phyloP scores from a whole-genome alignment of 352 stramenopile species.

The Globisporangium polare region DNA sequence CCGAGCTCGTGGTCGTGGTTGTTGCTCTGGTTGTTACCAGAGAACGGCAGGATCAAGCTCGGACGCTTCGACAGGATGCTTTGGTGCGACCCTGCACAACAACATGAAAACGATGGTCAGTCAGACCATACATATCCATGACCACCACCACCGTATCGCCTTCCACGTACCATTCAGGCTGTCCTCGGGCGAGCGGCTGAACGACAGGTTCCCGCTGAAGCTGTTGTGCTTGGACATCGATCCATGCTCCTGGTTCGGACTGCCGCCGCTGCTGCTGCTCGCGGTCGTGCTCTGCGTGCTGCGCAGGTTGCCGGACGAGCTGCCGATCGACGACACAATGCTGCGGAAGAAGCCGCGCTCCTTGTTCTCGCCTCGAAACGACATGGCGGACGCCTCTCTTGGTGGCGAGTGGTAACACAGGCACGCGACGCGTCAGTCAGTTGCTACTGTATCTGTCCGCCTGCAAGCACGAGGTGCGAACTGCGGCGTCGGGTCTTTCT shows the following conservation, averaged over 20 bases:
- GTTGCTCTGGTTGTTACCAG: conserved; percentile 14
- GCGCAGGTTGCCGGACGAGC: conserved; percentile 25
- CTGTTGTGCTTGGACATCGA: conserved; percentile 60
- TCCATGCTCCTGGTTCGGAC: conserved; percentile 21
- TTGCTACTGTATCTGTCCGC: no score
- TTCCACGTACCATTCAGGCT: conserved; percentile 16
- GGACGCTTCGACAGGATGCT: conserved; percentile 67
- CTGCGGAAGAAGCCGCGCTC: conserved; percentile 54
- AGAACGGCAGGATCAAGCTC: conserved; percentile 76
- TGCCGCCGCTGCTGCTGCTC: conserved; percentile 26
- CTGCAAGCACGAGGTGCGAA: background rate
- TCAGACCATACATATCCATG: background rate
- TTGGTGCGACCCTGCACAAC: conserved; percentile 23
- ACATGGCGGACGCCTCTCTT: conserved; percentile 10
- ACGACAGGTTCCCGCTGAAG: conserved; percentile 68
- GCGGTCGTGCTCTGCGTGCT: conserved; percentile 29
- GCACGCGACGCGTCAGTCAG: background rate
- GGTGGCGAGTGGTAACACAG: background rate
- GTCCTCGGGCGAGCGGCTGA: conserved; percentile 40
- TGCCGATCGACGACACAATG: conserved; percentile 59
- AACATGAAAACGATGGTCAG: background rate
- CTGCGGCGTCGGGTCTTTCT: background rate
- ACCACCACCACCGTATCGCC: background rate
- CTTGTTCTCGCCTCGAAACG: conserved; percentile 37
- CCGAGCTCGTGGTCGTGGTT: conserved; percentile 19